phyloP scores from a whole-genome alignment of 2,329 filamentous ascomycete genomes.

The Aspergillus tanneri region DNA sequence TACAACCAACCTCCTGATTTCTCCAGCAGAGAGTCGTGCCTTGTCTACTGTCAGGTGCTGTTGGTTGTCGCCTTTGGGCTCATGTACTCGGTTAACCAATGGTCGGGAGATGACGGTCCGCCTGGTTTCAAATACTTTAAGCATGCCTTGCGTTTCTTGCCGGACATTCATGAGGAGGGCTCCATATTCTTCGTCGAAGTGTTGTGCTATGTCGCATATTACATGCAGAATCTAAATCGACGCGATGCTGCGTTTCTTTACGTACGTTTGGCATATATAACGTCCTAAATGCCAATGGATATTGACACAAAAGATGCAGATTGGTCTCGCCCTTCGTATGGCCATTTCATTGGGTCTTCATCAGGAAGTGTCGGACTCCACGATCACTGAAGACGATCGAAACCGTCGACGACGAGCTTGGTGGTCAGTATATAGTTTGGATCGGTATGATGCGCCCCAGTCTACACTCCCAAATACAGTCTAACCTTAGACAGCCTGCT shows the following conservation, averaged over 20 bases:
- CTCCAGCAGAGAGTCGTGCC: constrained; percentile 48
- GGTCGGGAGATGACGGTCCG: constrained; percentile 53
- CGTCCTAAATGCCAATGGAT: background rate
- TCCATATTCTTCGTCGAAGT: constrained; percentile 57
- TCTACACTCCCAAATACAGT: background rate
- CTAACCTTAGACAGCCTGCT: constrained; percentile 39
- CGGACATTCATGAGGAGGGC: constrained; percentile 56
- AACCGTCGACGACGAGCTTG: constrained; percentile 55
- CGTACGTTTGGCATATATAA: constrained; percentile 22
- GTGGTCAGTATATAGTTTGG: constrained; percentile 59
- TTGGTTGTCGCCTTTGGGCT: constrained; percentile 57
- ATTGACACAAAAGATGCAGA: constrained; percentile 25
- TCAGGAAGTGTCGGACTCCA: constrained; percentile 48
- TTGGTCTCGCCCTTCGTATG: constrained; percentile 57
- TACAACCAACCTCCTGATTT: constrained; percentile 47
- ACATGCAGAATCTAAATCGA: constrained; percentile 58
- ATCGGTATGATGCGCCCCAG: constrained; percentile 37
- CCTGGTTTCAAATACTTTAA: constrained; percentile 59
- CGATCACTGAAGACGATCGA: constrained; percentile 42
- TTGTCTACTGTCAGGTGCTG: constrained; percentile 54
- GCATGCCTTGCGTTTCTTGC: constrained; percentile 52
- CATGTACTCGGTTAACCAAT: constrained; percentile 59
- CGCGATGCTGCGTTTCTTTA: constrained; percentile 57
- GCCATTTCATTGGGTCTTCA: constrained; percentile 58
- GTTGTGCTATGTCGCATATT: constrained; percentile 56